Conservation (phyloP, 2,329 filamentous ascomycete species). For the Alternaria ethzedia region DNA sequence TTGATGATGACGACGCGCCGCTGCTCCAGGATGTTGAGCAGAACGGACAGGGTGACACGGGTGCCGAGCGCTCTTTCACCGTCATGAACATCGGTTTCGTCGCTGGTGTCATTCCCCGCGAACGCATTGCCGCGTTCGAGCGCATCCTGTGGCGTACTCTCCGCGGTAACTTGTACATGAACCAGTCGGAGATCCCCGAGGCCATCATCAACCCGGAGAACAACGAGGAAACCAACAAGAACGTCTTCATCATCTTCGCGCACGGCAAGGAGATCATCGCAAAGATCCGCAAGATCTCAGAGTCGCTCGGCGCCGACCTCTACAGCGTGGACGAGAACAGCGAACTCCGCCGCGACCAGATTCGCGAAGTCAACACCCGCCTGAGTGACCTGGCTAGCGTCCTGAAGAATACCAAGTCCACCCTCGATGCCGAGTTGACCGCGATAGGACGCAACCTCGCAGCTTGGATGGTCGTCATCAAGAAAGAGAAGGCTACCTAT, state of each 20-base stretch:
- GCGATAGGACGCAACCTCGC: constrained; percentile 92
- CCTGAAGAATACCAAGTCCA: constrained; percentile 91
- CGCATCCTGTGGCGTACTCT: constrained; percentile 97
- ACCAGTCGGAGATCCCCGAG: constrained; percentile 97
- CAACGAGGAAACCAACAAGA: constrained; percentile 94
- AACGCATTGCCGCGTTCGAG: constrained; percentile 94
- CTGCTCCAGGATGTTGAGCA: constrained; percentile 93
- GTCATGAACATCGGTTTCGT: constrained; percentile 99
- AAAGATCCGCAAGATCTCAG: constrained; percentile 98
- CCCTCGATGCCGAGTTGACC: constrained; percentile 87
- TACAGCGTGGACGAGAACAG: constrained; percentile 98
- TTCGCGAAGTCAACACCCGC: constrained; percentile 95
- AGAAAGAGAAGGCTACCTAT: constrained; percentile 98
- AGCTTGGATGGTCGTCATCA: constrained; percentile 96
- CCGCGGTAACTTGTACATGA: constrained; percentile 99
- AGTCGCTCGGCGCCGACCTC: constrained; percentile 92
- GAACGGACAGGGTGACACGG: constrained; percentile 69
- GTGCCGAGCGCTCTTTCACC: constrained; percentile 85
- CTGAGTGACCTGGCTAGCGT: constrained; percentile 91
- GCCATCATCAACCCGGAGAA: constrained; percentile 88
- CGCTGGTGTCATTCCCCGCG: constrained; percentile 90
- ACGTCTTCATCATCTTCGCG: constrained; percentile 98
- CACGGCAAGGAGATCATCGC: constrained; percentile 98
- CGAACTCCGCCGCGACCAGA: constrained; percentile 91
- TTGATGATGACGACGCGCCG: constrained; percentile 85